A percentile compares a stretch with the other conserved stretches of the same genome.
Evolutionary conservation across 2,329 filamentous ascomycete genomes (phyloP).

Genomic region (Trichophyton mentagrophytes): DNA sequence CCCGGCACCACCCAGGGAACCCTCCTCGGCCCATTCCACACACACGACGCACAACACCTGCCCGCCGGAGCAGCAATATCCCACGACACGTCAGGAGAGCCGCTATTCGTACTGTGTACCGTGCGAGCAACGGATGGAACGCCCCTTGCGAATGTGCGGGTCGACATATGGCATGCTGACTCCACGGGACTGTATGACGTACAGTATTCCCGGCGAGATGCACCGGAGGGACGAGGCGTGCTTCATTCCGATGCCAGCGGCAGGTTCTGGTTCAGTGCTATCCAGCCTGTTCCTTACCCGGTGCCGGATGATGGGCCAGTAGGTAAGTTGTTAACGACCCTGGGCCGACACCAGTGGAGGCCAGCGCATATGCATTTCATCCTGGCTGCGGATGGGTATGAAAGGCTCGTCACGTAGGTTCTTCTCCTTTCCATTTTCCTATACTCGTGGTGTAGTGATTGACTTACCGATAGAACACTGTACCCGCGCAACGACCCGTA

Average conservation of each 20-base stretch:
- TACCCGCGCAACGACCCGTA: constrained; percentile 70
- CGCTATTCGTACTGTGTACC: constrained; percentile 60
- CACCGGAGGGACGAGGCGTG: constrained; percentile 60
- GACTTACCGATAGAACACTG: constrained; percentile 41
- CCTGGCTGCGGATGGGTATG: constrained; percentile 68
- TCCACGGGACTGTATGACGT: constrained; percentile 71
- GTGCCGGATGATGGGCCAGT: constrained; percentile 79
- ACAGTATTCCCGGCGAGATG: constrained; percentile 52
- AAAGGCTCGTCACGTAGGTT: constrained; percentile 63
- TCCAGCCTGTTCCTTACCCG: constrained; percentile 73
- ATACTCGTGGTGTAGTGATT: background rate
- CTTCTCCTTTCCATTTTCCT: constrained; percentile 27
- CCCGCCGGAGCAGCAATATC: constrained; percentile 38
- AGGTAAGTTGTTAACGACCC: constrained; percentile 51
- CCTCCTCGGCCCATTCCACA: constrained; percentile 72
- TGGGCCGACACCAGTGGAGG: constrained; percentile 64
- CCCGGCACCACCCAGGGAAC: constrained; percentile 59
- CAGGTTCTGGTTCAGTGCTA: constrained; percentile 70
- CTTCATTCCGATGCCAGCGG: constrained; percentile 59
- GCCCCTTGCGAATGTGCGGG: constrained; percentile 52
- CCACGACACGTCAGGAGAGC: constrained; percentile 55
- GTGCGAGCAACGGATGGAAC: constrained; percentile 52
- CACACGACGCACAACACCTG: constrained; percentile 52
- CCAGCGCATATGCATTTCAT: constrained; percentile 80
- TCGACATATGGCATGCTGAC: constrained; percentile 81